Evolutionary conservation across 2,329 filamentous ascomycete genomes (phyloP).

Genomic region (Paracorniculantispora psalliotae): DNA sequence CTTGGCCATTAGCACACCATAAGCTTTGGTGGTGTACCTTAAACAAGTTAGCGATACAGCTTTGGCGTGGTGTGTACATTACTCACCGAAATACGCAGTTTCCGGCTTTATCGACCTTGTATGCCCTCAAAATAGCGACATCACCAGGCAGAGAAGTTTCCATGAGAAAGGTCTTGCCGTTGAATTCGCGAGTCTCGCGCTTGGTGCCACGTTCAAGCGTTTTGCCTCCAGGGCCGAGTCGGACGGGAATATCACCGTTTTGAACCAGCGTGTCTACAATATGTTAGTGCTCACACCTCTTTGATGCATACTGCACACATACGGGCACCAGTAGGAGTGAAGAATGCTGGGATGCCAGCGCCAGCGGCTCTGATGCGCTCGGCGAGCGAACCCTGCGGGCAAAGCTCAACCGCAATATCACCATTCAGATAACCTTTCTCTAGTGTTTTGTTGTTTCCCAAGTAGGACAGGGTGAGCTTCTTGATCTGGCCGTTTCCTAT

Average conservation of each 20-base stretch:
- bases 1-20: conserved; percentile 74
- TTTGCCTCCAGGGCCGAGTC: conserved; percentile 53
- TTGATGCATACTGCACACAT: conserved; percentile 25
- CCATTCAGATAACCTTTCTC: conserved; percentile 71
- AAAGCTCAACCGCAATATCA: conserved; percentile 70
- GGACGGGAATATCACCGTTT: conserved; percentile 61
- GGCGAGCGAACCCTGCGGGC: conserved; percentile 69
- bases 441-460: conserved; percentile 72
- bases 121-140: conserved; percentile 71
- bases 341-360: conserved; percentile 76
- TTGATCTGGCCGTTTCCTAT: conserved; percentile 65
- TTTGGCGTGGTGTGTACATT: not conserved
- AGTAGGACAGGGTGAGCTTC: conserved; percentile 68
- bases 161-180: conserved; percentile 69
- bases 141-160: conserved; percentile 72
- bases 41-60: not conserved
- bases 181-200: conserved; percentile 68
- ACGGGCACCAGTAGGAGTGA: conserved; percentile 68
- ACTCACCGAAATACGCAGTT: conserved; percentile 73
- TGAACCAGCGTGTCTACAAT: conserved; percentile 57
- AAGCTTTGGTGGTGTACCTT: conserved; percentile 68
- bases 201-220: conserved; percentile 60
- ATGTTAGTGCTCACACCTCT: conserved; percentile 14
- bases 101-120: conserved; percentile 70
- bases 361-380: conserved; percentile 69